Evolutionary conservation across 306 rosid species (phyloP), one percentile per base, ranked within the genome.

Genomic region (Trifolium dubium): DNA sequence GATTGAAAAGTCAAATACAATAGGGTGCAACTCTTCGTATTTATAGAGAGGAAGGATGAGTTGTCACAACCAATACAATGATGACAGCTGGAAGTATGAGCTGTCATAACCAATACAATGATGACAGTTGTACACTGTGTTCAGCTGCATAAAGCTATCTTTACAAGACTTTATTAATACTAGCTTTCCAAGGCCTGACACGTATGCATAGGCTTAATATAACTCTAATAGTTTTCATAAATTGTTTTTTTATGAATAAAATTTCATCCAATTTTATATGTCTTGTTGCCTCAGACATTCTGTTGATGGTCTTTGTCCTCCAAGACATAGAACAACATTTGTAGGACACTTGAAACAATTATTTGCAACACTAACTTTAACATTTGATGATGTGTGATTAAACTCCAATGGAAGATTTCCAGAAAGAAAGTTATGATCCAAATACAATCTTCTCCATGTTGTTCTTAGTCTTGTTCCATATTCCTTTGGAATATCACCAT

Each of bases 301-400:
- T 35, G 82, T 56, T 47, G 58, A 11, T 37, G 81, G 64, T 80
- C 80, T 83, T 50, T 83, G 89, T 40, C 79, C 70, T 29, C 85
- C 79, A 3, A 2, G 72, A 74, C 86, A 84, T 6, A 82, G 29
- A n/a, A 13, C 15, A 67, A 75, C 30, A 58, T 15, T 43, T 9
- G 50, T 4, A 17, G 87, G 88, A 18, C 87, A 86, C 47, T 30
- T 53, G 32, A 88, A 86, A 81, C 90, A 88, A 29, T 86, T 88
- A n/a, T 41, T 60, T 61, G 88, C 85, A 49, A 86, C 64, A 11
- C 79, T 82, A 8, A 83, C 87, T 64, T 18, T 76, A 54, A 78
- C 18, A 60, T 32, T 31, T 7, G 14, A 37, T 29, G 41, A 5
- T 59, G 53, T 14, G 40, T 12, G 81, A 51, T 13, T 11, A 65